A percentile compares a stretch with the other conserved stretches of the same genome.
Conservation (phyloP, 352 stramenopile species). For the Phytophthora crassamura region DNA sequence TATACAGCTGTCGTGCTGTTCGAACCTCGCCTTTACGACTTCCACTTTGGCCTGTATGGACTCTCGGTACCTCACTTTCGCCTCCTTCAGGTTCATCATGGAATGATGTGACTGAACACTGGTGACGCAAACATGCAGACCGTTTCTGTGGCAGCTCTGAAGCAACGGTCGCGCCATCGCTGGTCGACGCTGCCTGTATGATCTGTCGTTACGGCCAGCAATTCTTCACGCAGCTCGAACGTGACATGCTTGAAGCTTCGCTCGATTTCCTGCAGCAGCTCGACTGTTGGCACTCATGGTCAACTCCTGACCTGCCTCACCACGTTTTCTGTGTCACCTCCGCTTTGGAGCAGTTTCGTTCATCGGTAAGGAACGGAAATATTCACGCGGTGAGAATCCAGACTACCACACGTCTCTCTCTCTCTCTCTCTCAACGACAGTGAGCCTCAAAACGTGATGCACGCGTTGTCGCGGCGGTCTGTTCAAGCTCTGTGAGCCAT, state of each 20-base stretch:
- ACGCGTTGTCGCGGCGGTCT: slow-evolving; percentile 10
- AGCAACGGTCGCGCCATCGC: not conserved
- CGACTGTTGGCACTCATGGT: slow-evolving; percentile 18
- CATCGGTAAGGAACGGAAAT: slow-evolving; percentile 1
- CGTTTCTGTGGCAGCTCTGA: slow-evolving; percentile 2
- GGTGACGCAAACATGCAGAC: slow-evolving; percentile 5
- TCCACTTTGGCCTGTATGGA: slow-evolving; percentile 13
- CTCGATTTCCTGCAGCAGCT: slow-evolving; percentile 28
- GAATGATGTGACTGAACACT: slow-evolving; percentile 4
- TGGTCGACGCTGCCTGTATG: slow-evolving; percentile 11
- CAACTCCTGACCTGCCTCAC: slow-evolving; percentile 10
- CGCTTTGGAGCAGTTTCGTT: slow-evolving; percentile 20
- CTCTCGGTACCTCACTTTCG: slow-evolving; percentile 19
- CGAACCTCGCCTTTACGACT: slow-evolving; percentile 15
- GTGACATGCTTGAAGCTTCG: slow-evolving; percentile 14
- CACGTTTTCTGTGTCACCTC: slow-evolving; percentile 25
- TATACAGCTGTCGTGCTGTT: slow-evolving; percentile 6
- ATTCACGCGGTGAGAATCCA: slow-evolving; percentile 7
- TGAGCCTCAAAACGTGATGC: slow-evolving; percentile 19
- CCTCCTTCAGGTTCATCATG: not conserved
- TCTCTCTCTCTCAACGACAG: slow-evolving; percentile 19
- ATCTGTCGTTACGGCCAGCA: slow-evolving; percentile 15
- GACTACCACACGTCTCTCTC: slow-evolving; percentile 1
- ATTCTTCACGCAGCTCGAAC: slow-evolving; percentile 9
- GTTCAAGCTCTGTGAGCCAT: too few species aligned